Percentiles rank a stretch among this genome's conserved stretches.
Evolutionary conservation across 2,329 filamentous ascomycete species (phyloP).

Genomic region (Fusarium kyushuense): DNA sequence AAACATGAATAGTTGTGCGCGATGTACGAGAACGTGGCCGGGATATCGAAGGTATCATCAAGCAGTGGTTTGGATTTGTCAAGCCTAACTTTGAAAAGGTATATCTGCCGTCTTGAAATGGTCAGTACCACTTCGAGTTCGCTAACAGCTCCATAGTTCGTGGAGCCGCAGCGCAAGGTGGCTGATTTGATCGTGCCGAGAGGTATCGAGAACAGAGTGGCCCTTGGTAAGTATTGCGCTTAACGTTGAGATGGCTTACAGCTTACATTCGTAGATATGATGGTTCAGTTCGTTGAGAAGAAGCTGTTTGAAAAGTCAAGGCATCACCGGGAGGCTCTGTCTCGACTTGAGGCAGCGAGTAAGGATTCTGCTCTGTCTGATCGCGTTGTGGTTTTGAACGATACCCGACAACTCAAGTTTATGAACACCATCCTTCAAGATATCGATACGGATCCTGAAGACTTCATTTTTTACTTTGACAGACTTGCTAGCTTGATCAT

Average conservation of each 20-base stretch:
- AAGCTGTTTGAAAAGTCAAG: slow-evolving; percentile 88
- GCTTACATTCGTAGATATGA: slow-evolving; percentile 73
- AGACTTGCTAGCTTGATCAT: slow-evolving; percentile 85
- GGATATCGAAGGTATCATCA: slow-evolving; percentile 95
- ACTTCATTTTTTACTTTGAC: slow-evolving; percentile 99
- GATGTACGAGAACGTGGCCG: slow-evolving; percentile 91
- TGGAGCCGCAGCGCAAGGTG: slow-evolving; percentile 89
- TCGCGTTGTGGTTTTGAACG: slow-evolving; percentile 78
- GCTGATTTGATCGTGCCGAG: slow-evolving; percentile 96
- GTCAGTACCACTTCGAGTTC: neutral
- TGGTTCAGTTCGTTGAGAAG: slow-evolving; percentile 90
- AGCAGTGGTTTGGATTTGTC: slow-evolving; percentile 96
- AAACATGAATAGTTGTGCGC: slow-evolving; percentile 71
- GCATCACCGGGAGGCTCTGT: slow-evolving; percentile 82
- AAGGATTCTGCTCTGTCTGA: slow-evolving; percentile 78
- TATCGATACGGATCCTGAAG: slow-evolving; percentile 81
- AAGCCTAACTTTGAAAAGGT: slow-evolving; percentile 95
- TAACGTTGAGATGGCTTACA: neutral
- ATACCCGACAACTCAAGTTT: slow-evolving; percentile 83
- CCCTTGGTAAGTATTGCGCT: slow-evolving; percentile 71
- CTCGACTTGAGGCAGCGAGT: slow-evolving; percentile 77
- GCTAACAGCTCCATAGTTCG: slow-evolving; percentile 67
- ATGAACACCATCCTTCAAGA: slow-evolving; percentile 94
- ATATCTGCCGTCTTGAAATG: slow-evolving; percentile 12
- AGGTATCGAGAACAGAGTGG: slow-evolving; percentile 93